Percentiles rank a stretch among this genome's conserved stretches.
phyloP scores from a whole-genome alignment of 2,329 filamentous ascomycete genomes.

The Cyanodermella asteris region DNA sequence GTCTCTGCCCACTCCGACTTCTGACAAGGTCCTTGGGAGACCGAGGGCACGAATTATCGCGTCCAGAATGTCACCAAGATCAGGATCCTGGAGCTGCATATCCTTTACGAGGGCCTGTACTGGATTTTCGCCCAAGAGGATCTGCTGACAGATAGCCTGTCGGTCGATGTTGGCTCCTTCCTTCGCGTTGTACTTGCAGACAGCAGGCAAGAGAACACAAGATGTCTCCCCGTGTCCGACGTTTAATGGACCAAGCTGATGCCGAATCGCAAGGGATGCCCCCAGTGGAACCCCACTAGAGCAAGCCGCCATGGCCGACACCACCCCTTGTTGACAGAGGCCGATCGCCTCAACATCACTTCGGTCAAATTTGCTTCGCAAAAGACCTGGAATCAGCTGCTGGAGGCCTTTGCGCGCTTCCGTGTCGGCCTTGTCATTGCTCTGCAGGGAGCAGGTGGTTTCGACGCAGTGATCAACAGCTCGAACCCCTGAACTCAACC shows the following conservation, averaged over 20 bases:
- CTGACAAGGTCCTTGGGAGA: slow-evolving; percentile 30
- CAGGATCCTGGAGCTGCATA: slow-evolving; percentile 15
- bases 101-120: no score
- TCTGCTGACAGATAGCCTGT: slow-evolving; percentile 19
- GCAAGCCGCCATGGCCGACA: slow-evolving; percentile 29
- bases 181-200: slow-evolving; percentile 32
- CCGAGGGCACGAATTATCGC: slow-evolving; percentile 28
- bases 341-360: slow-evolving; percentile 21
- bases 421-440: slow-evolving; percentile 15
- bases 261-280: slow-evolving; percentile 30
- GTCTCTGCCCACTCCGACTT: slow-evolving; percentile 28
- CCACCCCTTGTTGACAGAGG: slow-evolving; percentile 28
- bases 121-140: slow-evolving; percentile 18
- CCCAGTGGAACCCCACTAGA: slow-evolving; percentile 21
- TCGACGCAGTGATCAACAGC: slow-evolving; percentile 38
- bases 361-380: slow-evolving; percentile 18
- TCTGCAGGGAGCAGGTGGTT: slow-evolving; percentile 23
- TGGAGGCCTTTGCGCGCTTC: slow-evolving; percentile 19
- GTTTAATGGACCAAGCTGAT: slow-evolving; percentile 31
- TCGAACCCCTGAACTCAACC: slow-evolving; percentile 35
- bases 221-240: slow-evolving; percentile 40
- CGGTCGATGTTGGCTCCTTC: slow-evolving; percentile 20
- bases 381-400: slow-evolving; percentile 20
- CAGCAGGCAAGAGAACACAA: slow-evolving; percentile 31
- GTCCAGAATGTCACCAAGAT: slow-evolving; percentile 31